Base-by-base conservation (phyloP, 2,329 filamentous ascomycete genomes). In the Dothistroma pini region DNA sequence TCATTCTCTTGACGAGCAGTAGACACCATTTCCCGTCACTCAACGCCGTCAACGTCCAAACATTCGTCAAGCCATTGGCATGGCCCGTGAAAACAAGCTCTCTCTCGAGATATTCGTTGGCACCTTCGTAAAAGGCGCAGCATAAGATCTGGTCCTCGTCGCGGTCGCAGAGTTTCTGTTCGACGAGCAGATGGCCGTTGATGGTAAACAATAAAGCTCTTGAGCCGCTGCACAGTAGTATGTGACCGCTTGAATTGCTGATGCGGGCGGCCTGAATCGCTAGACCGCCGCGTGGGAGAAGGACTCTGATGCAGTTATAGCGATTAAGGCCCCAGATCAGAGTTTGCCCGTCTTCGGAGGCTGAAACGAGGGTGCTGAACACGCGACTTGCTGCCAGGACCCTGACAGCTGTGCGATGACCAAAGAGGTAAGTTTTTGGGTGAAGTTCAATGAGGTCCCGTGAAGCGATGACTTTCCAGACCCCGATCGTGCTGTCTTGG, bases 301-400 rank as follows among this genome's bases (percentile, higher is more conserved):
- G 66, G 5, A 72, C 63, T 9, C 74, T 69, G 6, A 97, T 87
- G 70, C 96, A 96, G 56, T 91, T 89, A 12, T 92, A 84, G 16
- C 91, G 86, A 74, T 97, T 99, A 4, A 99, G 82, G 74, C 97
- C 95, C 95, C 95, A 99, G 3, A 97, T 80, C 70, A 96, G 87
- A 11, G 93, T 87, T 44, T 90, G 87, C 0, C 93, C 93, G 70
- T 96, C 91, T 0, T 83, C 83, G 0, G 90, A 93, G 0, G 90
- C 89, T 1, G 92, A 96, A 2, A 97, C 82, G 56, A 99, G 85
- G 0, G 92, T 90, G 71, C 91, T 93, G 74, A 97, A 96, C 0
- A 91, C 89, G 64, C 92, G 89, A 44, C 91, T 96, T 1, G 93
- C 88, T 0, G 93, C 90, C 53, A 99, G 87, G 1, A 86, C 86